A percentile compares a stretch with the other conserved stretches of the same genome.
phyloP scores from a whole-genome alignment of 208 protist species.

The Leishmania gerbilli region DNA sequence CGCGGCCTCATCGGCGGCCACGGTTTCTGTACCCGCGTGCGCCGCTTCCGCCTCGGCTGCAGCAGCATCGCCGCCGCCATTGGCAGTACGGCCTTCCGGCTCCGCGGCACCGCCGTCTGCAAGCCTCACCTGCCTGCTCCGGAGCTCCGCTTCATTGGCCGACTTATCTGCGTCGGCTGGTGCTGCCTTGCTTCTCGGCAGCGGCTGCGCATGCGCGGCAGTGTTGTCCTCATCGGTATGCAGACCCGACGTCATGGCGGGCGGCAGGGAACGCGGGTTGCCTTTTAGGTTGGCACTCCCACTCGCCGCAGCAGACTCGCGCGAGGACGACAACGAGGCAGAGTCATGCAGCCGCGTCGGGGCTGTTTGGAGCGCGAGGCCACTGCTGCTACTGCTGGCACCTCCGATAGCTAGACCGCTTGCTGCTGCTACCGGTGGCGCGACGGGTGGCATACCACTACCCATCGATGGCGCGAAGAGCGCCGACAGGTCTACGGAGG shows the following conservation, averaged over 20 bases:
- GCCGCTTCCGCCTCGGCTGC: conserved; percentile 8
- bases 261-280: no score
- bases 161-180: not conserved
- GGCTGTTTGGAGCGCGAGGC: not conserved
- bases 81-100: not conserved
- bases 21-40: not conserved
- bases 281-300: not conserved
- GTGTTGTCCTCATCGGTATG: not conserved
- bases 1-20: not conserved
- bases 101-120: not conserved
- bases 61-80: not conserved
- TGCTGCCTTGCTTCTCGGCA: not conserved
- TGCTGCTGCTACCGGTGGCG: conserved; percentile 1
- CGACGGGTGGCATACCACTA: not conserved
- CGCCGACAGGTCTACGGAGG: conserved; percentile 26
- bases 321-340: conserved; percentile 3
- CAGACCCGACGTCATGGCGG: not conserved
- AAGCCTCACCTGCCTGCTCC: not conserved
- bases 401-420: not conserved
- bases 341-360: not conserved
- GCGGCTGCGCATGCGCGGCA: not conserved
- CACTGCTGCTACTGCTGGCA: not conserved
- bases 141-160: not conserved
- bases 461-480: conserved; percentile 19
- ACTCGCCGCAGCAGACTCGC: not conserved